Percentiles rank a stretch among this genome's conserved stretches.
These are phyloP conservation scores for Talaromyces rugulosus DNA, from an alignment of 2,329 filamentous ascomycete genomes.

Conservation along the genomic window DNA sequence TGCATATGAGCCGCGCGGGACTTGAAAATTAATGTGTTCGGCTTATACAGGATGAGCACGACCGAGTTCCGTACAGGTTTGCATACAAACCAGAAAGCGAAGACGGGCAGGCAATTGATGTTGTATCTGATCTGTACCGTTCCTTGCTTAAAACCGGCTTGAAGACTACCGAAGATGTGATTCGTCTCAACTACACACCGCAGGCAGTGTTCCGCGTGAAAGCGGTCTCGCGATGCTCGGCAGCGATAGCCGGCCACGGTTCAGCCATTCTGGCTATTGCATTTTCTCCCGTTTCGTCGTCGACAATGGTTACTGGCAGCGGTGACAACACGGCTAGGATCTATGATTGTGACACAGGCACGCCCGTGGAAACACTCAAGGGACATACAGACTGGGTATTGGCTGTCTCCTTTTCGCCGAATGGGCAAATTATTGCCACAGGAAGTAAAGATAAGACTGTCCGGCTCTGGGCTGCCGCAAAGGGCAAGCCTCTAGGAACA, in stretches of 20 bases:
- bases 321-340: slow-evolving; percentile 88
- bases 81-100: slow-evolving; percentile 49
- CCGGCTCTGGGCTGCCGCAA: slow-evolving; percentile 82
- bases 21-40: slow-evolving; percentile 1
- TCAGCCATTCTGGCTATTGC: slow-evolving; percentile 82
- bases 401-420: slow-evolving; percentile 80
- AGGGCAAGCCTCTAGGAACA: slow-evolving; percentile 68
- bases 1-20: neutral
- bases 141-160: slow-evolving; percentile 48
- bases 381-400: slow-evolving; percentile 90
- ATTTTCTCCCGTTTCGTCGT: slow-evolving; percentile 76
- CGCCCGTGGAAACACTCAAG: slow-evolving; percentile 77
- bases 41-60: slow-evolving; percentile 48
- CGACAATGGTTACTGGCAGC: slow-evolving; percentile 77
- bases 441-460: slow-evolving; percentile 91
- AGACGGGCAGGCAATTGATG: slow-evolving; percentile 39
- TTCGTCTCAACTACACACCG: slow-evolving; percentile 64
- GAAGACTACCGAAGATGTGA: slow-evolving; percentile 57
- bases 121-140: slow-evolving; percentile 47
- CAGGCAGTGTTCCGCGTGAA: slow-evolving; percentile 94
- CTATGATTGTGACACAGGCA: slow-evolving; percentile 94
- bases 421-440: slow-evolving; percentile 75
- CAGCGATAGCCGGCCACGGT: slow-evolving; percentile 84
- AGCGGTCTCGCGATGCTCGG: slow-evolving; percentile 83
- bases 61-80: slow-evolving; percentile 64